phyloP scores from a whole-genome alignment of 768 basidiomycete genomes.

The Mycena rebaudengoi region DNA sequence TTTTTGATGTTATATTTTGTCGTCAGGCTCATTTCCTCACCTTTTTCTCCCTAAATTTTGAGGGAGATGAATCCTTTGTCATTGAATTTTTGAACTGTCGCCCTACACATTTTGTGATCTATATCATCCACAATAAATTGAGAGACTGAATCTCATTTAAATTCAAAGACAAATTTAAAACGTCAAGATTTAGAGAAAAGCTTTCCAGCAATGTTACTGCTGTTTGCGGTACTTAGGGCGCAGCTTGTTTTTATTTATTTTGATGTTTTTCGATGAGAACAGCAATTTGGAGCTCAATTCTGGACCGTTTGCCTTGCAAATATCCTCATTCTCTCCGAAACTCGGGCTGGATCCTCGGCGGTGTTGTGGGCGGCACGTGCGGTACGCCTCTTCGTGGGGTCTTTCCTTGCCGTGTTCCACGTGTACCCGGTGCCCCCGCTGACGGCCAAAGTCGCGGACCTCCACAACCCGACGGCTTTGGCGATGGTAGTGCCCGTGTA shows the following conservation, averaged over 20 bases:
- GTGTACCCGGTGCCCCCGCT: conserved; percentile 36
- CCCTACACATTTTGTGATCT: no score
- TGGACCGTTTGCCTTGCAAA: background rate
- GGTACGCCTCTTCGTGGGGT: conserved; percentile 28
- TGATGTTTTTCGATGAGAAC: background rate
- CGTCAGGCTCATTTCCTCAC: no score
- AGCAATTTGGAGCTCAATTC: background rate
- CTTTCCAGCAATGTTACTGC: no score
- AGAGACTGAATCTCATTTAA: no score
- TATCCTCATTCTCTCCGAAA: background rate
- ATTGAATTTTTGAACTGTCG: no score
- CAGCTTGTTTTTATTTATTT: background rate
- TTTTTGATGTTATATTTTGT: no score
- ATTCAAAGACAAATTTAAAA: no score
- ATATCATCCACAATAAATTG: no score
- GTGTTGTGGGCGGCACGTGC: conserved; percentile 43
- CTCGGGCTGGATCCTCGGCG: conserved; percentile 41
- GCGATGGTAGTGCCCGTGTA: conserved; percentile 44
- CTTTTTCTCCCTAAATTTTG: no score
- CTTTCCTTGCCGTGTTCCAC: background rate
- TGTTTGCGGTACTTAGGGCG: no score
- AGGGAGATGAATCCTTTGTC: no score
- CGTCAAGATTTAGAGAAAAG: no score
- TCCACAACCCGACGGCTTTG: conserved; percentile 40
- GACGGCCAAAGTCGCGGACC: conserved; percentile 40